A percentile compares a stretch with the other conserved stretches of the same genome.
Evolutionary conservation across 2,329 filamentous ascomycete species (phyloP).

Genomic region (Colletotrichum musae): DNA sequence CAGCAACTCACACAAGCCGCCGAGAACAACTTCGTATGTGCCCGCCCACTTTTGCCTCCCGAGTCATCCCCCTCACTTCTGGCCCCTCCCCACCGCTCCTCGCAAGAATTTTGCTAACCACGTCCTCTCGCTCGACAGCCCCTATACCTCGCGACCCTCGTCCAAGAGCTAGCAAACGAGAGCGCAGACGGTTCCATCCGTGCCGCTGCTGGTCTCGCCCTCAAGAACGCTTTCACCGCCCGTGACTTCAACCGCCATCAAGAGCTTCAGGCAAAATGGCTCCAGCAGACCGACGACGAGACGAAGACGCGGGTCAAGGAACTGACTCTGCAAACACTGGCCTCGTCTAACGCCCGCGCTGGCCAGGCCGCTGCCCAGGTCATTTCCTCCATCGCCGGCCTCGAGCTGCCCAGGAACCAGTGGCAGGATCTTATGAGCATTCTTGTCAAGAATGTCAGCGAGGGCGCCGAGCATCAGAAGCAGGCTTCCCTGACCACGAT

Average conservation of each 20-base stretch:
- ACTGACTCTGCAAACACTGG: constrained; percentile 88
- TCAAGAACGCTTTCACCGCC: constrained; percentile 98
- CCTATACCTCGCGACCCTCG: constrained; percentile 92
- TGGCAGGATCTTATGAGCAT: constrained; percentile 93
- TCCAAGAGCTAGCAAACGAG: constrained; percentile 95
- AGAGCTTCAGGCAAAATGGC: constrained; percentile 94
- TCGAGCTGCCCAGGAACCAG: constrained; percentile 93
- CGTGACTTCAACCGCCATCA: constrained; percentile 90
- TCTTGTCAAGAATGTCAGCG: constrained; percentile 93
- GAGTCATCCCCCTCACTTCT: constrained; percentile 37
- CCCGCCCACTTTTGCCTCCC: constrained; percentile 44
- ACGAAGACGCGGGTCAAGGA: constrained; percentile 92
- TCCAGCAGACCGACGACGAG: constrained; percentile 83
- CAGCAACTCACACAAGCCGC: constrained; percentile 94
- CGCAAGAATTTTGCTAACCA: constrained; percentile 45
- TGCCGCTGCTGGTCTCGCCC: constrained; percentile 92
- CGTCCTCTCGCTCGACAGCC: constrained; percentile 69
- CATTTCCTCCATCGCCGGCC: constrained; percentile 92
- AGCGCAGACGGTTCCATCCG: constrained; percentile 85
- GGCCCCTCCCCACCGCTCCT: constrained; percentile 24
- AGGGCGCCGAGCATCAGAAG: constrained; percentile 89
- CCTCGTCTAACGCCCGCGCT: constrained; percentile 83
- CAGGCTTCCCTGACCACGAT: constrained; percentile 96
- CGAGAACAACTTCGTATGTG: constrained; percentile 91
- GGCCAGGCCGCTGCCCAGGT: constrained; percentile 94